Evolutionary conservation across 768 basidiomycete species (phyloP), one percentile per base, ranked within the genome.

Genomic region (Cubamyces lactineus): DNA sequence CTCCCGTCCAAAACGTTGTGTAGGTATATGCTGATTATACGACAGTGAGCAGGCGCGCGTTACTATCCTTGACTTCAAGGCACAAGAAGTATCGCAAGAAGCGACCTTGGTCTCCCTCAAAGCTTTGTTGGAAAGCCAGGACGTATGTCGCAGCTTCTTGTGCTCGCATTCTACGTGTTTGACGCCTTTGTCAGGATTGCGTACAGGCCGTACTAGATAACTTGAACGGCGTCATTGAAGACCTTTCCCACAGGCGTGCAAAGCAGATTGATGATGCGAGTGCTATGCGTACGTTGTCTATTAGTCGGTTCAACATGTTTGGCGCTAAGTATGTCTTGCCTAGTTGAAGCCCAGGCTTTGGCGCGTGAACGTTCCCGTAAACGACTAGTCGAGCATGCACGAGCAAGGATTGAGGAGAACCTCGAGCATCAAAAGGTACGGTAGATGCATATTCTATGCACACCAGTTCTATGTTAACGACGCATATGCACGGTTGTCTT

Each of bases 361-460:
- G 77, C 64, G 17, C 75, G 74, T 62, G 72, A 70, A 30, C 71
- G 67, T 34, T 78, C 76, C 5, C 74, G 79, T 51, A 70, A 69
- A 55, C 67, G 70, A 19, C 63, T 78, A 7, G 69, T 79, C 62
- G 68, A 70, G 52, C 66, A 68, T 42, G 74, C 75, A 34, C 75
- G 75, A 59, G 57, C 60, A 3, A 70, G 66, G 28, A 72, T 78
- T 3, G 75, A 79, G 21, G 74, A 79, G 45, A 72, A 71, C 28
- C 66, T 77, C 48, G 79, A 80, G 61, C 73, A 70, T 28, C 79
- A 79, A 54, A 72, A 74, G 69, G 79, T 76, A 45, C 5, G 65
- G 38, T 16, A 26, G 8, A 30, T 34, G 34, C 1, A 34, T 11
- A 30, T 43, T 9, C 3, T 11, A n/a, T 13, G 34, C 38, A 59